Percentiles rank a stretch among this genome's conserved stretches.
Evolutionary conservation across 2,329 filamentous ascomycete species (phyloP).

Genomic region (Ceratocystis eucalypticola): DNA sequence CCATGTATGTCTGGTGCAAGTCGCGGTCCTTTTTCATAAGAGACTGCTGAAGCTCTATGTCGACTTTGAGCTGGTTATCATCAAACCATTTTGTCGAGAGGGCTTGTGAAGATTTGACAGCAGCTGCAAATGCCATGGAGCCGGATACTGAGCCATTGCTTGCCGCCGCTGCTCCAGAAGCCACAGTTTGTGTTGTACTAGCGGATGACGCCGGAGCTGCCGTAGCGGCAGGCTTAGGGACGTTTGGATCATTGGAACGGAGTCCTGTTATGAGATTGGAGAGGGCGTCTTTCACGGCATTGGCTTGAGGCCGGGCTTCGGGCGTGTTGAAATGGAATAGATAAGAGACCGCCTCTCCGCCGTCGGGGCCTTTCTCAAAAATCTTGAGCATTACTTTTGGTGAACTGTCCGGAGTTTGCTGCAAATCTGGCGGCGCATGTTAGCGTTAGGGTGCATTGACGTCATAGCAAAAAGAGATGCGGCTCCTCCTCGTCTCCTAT

Average conservation of each 20-base stretch:
- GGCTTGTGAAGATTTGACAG: slow-evolving; percentile 42
- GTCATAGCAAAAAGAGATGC: slow-evolving; percentile 16
- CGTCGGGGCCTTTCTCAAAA: slow-evolving; percentile 54
- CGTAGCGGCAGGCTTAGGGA: slow-evolving; percentile 35
- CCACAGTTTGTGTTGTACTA: slow-evolving; percentile 21
- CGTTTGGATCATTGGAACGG: slow-evolving; percentile 42
- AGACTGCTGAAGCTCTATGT: slow-evolving; percentile 75
- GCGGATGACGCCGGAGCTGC: slow-evolving; percentile 22
- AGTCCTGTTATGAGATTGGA: slow-evolving; percentile 60
- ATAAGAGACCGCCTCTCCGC: slow-evolving; percentile 52
- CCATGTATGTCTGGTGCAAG: slow-evolving; percentile 74
- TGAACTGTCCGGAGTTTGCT: slow-evolving; percentile 80
- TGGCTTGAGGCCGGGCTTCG: slow-evolving; percentile 69
- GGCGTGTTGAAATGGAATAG: slow-evolving; percentile 81
- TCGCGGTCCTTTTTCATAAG: slow-evolving; percentile 67
- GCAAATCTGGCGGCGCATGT: slow-evolving; percentile 50
- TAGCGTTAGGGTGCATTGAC: neutral
- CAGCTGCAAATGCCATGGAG: slow-evolving; percentile 65
- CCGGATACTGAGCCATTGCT: slow-evolving; percentile 35
- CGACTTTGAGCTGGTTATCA: slow-evolving; percentile 60
- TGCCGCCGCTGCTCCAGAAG: slow-evolving; percentile 16
- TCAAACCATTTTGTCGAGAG: slow-evolving; percentile 57
- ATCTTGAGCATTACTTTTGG: slow-evolving; percentile 91
- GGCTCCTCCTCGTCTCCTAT: neutral
- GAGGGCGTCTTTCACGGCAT: slow-evolving; percentile 68